These are phyloP conservation scores for Colletotrichum sp. DNA, from an alignment of 2,329 filamentous ascomycete species.

Conservation along the genomic window DNA sequence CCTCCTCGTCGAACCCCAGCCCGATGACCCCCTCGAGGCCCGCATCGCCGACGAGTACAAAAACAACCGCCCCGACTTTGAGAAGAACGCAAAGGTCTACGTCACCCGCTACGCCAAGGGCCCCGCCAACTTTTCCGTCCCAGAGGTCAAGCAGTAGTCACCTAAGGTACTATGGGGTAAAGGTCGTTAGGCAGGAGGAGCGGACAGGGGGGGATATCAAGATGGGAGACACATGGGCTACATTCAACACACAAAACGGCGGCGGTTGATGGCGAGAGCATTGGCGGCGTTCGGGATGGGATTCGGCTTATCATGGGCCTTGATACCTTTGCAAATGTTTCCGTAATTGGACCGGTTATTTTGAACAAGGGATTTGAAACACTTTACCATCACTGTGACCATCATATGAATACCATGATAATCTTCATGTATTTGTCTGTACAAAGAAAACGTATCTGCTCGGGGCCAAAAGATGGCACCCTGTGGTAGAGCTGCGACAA, in stretches of 20 bases:
- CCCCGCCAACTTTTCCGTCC: conserved; percentile 37
- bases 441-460: conserved; percentile 6
- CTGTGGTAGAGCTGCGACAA: neutral
- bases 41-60: conserved; percentile 86
- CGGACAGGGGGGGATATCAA: neutral
- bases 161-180: neutral
- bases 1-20: conserved; percentile 80
- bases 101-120: conserved; percentile 72
- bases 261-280: neutral
- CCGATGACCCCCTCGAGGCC: conserved; percentile 87
- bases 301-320: neutral
- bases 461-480: neutral
- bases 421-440: neutral
- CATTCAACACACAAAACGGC: neutral
- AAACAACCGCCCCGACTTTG: conserved; percentile 69
- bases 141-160: conserved; percentile 18
- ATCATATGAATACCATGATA: neutral
- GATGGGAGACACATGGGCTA: neutral
- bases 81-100: conserved; percentile 77
- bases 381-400: neutral
- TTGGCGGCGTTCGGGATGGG: neutral
- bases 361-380: neutral
- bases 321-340: neutral
- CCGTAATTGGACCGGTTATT: neutral
- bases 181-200: neutral